Evolutionary conservation across 192 early-diverging fungal species (phyloP).

Genomic region (Podila epigama): DNA sequence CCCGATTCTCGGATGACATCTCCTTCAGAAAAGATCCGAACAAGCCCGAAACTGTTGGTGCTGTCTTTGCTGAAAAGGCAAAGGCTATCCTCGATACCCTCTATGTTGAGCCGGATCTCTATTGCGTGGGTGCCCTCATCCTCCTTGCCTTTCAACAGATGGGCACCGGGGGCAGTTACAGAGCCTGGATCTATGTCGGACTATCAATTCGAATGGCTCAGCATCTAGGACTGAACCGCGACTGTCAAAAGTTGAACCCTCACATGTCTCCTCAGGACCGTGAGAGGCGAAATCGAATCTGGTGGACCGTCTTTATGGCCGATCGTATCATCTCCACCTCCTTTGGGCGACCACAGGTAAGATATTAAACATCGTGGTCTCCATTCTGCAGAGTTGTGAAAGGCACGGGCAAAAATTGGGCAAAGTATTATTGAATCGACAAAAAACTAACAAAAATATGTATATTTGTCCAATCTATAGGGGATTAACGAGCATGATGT

Average conservation of each 20-base stretch:
- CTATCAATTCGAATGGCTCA: slow-evolving; percentile 64
- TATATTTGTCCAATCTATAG: slow-evolving; percentile 2
- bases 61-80: slow-evolving; percentile 70
- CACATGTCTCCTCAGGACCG: slow-evolving; percentile 48
- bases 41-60: slow-evolving; percentile 59
- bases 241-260: slow-evolving; percentile 52
- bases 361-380: no score
- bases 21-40: slow-evolving; percentile 45
- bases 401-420: no score
- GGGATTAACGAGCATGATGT: slow-evolving; percentile 63
- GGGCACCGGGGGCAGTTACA: slow-evolving; percentile 67
- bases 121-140: slow-evolving; percentile 70
- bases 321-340: slow-evolving; percentile 71
- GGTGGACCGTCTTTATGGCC: slow-evolving; percentile 81
- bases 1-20: slow-evolving; percentile 51
- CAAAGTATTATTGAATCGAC: no score
- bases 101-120: slow-evolving; percentile 62
- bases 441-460: neutral
- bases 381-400: no score
- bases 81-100: slow-evolving; percentile 73
- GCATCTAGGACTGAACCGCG: slow-evolving; percentile 63
- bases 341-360: slow-evolving; percentile 70
- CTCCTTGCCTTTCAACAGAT: slow-evolving; percentile 73
- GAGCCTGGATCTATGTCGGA: slow-evolving; percentile 75
- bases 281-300: slow-evolving; percentile 71